A percentile compares a stretch with the other conserved stretches of the same genome.
Conservation (phyloP, 129 eudicot genomes). For the sunflower (Helianthus annuus) region DNA sequence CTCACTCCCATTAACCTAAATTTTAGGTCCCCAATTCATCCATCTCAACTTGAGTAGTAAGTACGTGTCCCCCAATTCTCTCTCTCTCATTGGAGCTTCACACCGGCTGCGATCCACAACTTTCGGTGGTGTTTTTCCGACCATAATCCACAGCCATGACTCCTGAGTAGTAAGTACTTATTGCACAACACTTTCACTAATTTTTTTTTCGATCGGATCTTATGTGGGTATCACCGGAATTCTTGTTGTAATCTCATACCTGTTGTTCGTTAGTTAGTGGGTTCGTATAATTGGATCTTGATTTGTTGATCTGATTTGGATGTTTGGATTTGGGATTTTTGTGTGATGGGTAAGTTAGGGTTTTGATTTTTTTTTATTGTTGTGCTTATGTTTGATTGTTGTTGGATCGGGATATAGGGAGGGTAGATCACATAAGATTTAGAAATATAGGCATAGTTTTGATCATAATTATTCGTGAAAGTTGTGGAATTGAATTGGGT, state of each 20-base stretch:
- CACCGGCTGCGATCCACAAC: conserved; percentile 36
- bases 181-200: background rate
- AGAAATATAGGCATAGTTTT: background rate
- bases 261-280: background rate
- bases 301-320: conserved; percentile 19
- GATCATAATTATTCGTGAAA: background rate
- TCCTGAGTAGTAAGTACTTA: conserved; percentile 41
- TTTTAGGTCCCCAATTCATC: no score
- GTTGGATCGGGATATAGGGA: conserved; percentile 17
- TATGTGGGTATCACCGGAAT: background rate
- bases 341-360: conserved; percentile 18
- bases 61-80: conserved; percentile 40
- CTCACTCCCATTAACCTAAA: no score
- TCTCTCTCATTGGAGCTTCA: conserved; percentile 23
- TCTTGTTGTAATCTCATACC: conserved; percentile 1
- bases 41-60: no score
- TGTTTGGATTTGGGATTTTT: conserved; percentile 2
- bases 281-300: conserved; percentile 16
- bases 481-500: conserved; percentile 10
- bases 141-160: conserved; percentile 34
- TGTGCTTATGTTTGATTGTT: background rate
- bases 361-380: conserved; percentile 5
- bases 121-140: conserved; percentile 28
- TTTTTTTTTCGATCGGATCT: conserved; percentile 20
- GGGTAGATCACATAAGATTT: conserved; percentile 17